A percentile compares a stretch with the other conserved stretches of the same genome.
Conservation (phyloP, 306 rosid species). For the Inga oerstediana region DNA sequence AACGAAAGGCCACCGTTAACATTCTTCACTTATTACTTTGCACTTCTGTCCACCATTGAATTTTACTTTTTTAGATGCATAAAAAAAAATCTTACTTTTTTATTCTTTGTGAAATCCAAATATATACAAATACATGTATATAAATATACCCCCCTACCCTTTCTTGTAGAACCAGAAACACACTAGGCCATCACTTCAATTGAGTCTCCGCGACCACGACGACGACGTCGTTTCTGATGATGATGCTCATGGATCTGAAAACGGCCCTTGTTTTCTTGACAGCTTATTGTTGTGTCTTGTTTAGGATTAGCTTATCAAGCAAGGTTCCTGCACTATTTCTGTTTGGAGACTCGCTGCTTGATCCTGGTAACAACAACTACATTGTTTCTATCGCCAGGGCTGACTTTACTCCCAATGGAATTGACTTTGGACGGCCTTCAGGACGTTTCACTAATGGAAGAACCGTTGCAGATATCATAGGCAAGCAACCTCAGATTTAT, state of each 20-base stretch:
- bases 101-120: too few relatives aligned
- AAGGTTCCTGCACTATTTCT: constrained; percentile 51
- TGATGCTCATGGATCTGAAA: constrained; percentile 31
- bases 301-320: constrained; percentile 37
- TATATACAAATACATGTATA: too few relatives aligned
- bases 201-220: too few relatives aligned
- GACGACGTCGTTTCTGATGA: neutral
- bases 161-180: too few relatives aligned
- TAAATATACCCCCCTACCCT: too few relatives aligned
- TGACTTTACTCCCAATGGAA: constrained; percentile 52
- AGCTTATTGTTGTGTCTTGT: neutral
- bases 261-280: neutral
- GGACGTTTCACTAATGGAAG: constrained; percentile 72
- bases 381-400: constrained; percentile 55
- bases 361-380: constrained; percentile 74
- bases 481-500: constrained; percentile 31
- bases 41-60: too few relatives aligned
- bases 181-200: too few relatives aligned
- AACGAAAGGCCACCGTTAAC: neutral
- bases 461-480: constrained; percentile 62
- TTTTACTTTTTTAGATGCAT: too few relatives aligned
- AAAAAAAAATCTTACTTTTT: too few relatives aligned
- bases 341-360: constrained; percentile 76
- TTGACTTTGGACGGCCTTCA: constrained; percentile 70
- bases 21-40: neutral